Evolutionary conservation across 495 filamentous ascomycete genomes (phyloP).

Genomic region (Letharia columbiana): DNA sequence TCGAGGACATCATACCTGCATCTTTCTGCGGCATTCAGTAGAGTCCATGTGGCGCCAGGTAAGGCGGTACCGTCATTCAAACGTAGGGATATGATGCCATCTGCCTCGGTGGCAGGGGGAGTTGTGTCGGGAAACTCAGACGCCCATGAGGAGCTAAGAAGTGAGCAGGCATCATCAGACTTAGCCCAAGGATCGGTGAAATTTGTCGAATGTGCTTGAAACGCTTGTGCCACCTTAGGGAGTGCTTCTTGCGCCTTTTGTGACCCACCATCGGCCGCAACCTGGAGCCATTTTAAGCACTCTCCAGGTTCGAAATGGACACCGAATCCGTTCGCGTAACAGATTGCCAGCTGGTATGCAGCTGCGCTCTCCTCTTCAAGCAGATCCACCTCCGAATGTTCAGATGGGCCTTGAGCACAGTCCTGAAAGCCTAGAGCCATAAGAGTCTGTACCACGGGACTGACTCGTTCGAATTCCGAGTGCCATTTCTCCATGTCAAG

Average conservation of each 20-base stretch:
- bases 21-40: slow-evolving; percentile 23
- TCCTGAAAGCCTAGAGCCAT: slow-evolving; percentile 24
- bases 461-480: slow-evolving; percentile 23
- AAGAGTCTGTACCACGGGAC: slow-evolving; percentile 21
- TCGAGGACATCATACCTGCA: slow-evolving; percentile 23
- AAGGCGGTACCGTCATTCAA: not conserved
- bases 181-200: not conserved
- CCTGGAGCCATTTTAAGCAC: slow-evolving; percentile 24
- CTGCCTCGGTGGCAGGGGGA: not conserved
- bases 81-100: not conserved
- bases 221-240: slow-evolving; percentile 21
- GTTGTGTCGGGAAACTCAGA: slow-evolving; percentile 8
- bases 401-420: slow-evolving; percentile 22
- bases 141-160: slow-evolving; percentile 17
- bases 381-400: slow-evolving; percentile 18
- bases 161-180: slow-evolving; percentile 8
- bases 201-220: not conserved
- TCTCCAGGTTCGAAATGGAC: slow-evolving; percentile 24
- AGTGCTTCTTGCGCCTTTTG: slow-evolving; percentile 23
- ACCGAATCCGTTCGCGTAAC: slow-evolving; percentile 27
- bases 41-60: slow-evolving; percentile 9
- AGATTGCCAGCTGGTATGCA: slow-evolving; percentile 27
- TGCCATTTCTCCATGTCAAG: slow-evolving; percentile 28
- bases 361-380: slow-evolving; percentile 22
- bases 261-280: slow-evolving; percentile 23